Conservation (phyloP, 192 early-diverging fungal species). For the Thoreauomyces humboldtii region DNA sequence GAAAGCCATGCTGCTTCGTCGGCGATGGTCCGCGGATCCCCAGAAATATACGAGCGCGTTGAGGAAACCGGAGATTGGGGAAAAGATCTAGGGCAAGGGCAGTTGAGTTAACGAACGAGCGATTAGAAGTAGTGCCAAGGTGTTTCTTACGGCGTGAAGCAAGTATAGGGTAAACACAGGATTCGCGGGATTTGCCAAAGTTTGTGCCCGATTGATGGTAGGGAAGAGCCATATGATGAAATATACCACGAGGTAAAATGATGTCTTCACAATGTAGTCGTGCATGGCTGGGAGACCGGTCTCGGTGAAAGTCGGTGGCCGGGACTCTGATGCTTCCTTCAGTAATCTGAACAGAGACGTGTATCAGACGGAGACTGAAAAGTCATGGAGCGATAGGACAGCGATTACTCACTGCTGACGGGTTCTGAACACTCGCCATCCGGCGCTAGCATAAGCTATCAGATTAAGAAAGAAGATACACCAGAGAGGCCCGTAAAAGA, state of each 20-base stretch:
- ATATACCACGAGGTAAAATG: background rate
- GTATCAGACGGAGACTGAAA: no score
- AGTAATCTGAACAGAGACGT: no score
- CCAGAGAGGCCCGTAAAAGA: background rate
- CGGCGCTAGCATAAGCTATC: background rate
- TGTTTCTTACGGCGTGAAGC: background rate
- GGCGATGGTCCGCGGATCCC: no score
- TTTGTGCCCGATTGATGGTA: background rate
- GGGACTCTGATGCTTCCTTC: no score
- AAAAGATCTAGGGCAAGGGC: background rate
- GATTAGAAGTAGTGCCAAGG: background rate
- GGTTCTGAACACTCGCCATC: no score
- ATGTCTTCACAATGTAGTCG: background rate
- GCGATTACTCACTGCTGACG: no score
- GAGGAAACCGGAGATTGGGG: background rate
- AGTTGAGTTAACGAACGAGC: background rate
- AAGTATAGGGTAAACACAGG: background rate
- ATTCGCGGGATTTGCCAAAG: background rate
- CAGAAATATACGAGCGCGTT: background rate
- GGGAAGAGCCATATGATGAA: background rate
- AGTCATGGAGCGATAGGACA: no score
- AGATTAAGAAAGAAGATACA: background rate
- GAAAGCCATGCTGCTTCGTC: no score
- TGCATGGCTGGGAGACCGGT: background rate
- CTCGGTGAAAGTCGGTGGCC: no score